These are phyloP conservation scores for Talaromyces adpressus DNA, from an alignment of 495 filamentous ascomycete species.

Conservation along the genomic window DNA sequence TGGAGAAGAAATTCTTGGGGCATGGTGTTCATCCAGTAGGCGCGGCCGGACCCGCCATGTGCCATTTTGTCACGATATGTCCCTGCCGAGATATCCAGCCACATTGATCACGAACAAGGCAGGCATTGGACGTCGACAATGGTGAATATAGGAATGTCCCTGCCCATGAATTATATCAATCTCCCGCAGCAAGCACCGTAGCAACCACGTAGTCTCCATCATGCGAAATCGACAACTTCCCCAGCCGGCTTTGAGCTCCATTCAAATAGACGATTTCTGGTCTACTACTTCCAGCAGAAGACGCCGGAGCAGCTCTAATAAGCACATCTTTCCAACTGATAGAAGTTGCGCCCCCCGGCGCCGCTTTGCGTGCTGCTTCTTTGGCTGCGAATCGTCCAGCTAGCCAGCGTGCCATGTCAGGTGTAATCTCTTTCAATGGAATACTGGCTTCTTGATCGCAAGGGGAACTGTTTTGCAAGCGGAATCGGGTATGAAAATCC, in stretches of 20 bases:
- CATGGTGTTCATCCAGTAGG: not conserved
- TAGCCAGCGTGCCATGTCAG: slow-evolving; percentile 40
- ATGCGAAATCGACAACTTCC: slow-evolving; percentile 47
- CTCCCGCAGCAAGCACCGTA: slow-evolving; percentile 38
- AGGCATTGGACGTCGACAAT: not conserved
- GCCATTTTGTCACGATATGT: not conserved
- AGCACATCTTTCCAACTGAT: slow-evolving; percentile 35
- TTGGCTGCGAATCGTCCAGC: slow-evolving; percentile 43
- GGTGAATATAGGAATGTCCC: not conserved
- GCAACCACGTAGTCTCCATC: slow-evolving; percentile 55
- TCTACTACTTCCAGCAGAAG: slow-evolving; percentile 18
- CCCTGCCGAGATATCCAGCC: not conserved
- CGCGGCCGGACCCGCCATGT: slow-evolving; percentile 4
- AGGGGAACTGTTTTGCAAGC: slow-evolving; percentile 3
- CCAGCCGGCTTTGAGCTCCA: slow-evolving; percentile 20
- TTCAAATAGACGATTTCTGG: slow-evolving; percentile 37
- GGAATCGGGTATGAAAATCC: slow-evolving; percentile 34
- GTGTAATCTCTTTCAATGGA: slow-evolving; percentile 17
- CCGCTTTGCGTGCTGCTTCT: slow-evolving; percentile 42
- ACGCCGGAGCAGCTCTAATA: slow-evolving; percentile 20
- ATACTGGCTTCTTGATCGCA: slow-evolving; percentile 3
- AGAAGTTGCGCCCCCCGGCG: slow-evolving; percentile 26
- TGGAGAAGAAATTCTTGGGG: not conserved
- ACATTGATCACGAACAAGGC: not conserved
- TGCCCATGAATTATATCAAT: slow-evolving; percentile 6